Base-by-base conservation (phyloP, 2,329 filamentous ascomycete genomes). In the Biscogniauxia marginata region DNA sequence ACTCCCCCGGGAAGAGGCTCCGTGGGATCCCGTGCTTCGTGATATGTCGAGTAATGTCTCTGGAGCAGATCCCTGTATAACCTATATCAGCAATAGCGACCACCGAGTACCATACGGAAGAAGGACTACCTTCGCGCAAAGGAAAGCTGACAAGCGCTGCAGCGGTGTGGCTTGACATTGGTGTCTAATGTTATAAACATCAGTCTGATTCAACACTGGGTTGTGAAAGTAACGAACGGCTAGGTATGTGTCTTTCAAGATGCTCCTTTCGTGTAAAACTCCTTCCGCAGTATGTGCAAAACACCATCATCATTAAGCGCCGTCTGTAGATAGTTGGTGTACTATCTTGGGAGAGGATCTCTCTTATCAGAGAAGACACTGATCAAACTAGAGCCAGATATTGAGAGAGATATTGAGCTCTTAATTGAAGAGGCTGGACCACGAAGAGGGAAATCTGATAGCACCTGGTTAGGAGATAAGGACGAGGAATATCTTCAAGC, bases 231-330 rank as follows among this genome's bases (percentile, higher is more conserved):
- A 34, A 70, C 79, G 71, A 65, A 83, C 80, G 80, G 53, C 67
- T 79, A 8, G 79, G 79, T 44, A 83, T 75, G 58, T 83, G 80
- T 60, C 80, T 76, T 62, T 83, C 80, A n/a, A 83, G 68, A 65
- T 83, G 80, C 62, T 83, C 80, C 65, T 83, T 83, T 63, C 80
- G 75, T 50, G 79, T 82, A 67, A 83, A 83, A 63, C 70, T 73
- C 70, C 79, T 82, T 54, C 80, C 80, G 64, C 80, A 83, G 63
- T 82, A 82, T 18, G 79, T 73, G 62, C 80, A 83, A 65, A 73
- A 83, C 49, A 82, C 72, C 73, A 67, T 64, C 48, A 58, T 65
- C 54, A 46, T 34, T 30, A 43, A 21, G 8, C 18, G 16, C 18
- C 6, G 18, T 11, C 11, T 18, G 45, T 22, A 8, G 44, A 21